These are phyloP conservation scores for Penicillium macrosclerotiorum DNA, from an alignment of 495 filamentous ascomycete genomes.

Conservation along the genomic window DNA sequence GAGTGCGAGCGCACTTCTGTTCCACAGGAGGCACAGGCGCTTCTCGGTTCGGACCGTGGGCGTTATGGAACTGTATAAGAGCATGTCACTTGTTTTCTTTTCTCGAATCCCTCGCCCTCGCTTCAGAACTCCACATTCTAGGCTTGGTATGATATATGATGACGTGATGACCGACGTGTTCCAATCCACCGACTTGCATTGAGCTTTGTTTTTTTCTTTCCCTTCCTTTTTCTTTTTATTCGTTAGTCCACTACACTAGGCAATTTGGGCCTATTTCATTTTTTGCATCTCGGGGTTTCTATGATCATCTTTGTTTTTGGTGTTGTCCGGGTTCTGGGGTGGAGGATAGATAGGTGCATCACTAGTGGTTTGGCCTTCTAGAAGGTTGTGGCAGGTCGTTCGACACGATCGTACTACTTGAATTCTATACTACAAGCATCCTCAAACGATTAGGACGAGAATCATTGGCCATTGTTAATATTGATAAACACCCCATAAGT, in stretches of 20 bases:
- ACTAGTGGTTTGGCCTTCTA: background rate
- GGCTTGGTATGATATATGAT: conserved; percentile 13
- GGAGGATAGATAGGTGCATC: background rate
- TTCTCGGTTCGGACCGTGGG: conserved; percentile 30
- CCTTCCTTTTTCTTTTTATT: background rate
- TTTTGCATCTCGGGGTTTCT: conserved; percentile 1
- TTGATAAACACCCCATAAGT: no score
- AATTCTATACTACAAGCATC: no score
- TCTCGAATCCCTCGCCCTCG: background rate
- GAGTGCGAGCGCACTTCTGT: conserved; percentile 3
- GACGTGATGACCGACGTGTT: conserved; percentile 14
- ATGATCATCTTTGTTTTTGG: background rate
- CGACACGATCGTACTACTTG: no score
- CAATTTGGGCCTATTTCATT: background rate
- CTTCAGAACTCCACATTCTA: background rate
- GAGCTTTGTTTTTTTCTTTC: background rate
- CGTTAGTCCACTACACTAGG: background rate
- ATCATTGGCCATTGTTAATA: no score
- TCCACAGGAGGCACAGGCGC: conserved; percentile 30
- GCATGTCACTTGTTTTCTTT: conserved; percentile 1
- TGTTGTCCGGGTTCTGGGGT: background rate
- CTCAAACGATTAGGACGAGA: no score
- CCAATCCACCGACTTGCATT: conserved; percentile 5
- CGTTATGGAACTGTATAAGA: conserved; percentile 39
- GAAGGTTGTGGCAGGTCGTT: no score